phyloP scores from a whole-genome alignment of 345 rosid genomes.

The Ricinus communis region DNA sequence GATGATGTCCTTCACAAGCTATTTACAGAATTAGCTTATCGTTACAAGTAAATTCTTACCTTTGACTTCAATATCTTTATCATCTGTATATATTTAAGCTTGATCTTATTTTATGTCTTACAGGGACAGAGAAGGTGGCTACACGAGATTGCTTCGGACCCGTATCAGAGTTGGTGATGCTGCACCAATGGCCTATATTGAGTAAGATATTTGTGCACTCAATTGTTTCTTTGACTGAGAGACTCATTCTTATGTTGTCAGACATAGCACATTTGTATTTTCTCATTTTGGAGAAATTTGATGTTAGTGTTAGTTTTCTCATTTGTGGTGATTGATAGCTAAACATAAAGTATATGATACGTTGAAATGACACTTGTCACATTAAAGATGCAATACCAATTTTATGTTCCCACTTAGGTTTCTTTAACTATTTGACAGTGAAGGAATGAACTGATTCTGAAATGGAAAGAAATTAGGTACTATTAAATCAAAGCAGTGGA shows the following conservation, averaged over 20 bases:
- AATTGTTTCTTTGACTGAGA: background rate
- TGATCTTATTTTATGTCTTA: slow-evolving; percentile 15
- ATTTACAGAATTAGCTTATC: slow-evolving; percentile 78
- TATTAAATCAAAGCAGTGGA: background rate
- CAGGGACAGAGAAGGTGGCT: slow-evolving; percentile 95
- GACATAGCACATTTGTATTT: background rate
- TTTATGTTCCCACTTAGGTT: background rate
- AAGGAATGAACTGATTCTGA: background rate
- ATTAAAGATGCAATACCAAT: too few species aligned
- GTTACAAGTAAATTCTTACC: slow-evolving; percentile 61
- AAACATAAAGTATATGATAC: too few species aligned
- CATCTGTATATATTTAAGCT: slow-evolving; percentile 1
- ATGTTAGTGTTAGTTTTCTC: background rate
- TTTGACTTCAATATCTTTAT: background rate
- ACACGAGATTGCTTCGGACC: slow-evolving; percentile 82
- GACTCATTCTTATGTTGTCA: slow-evolving; percentile 1
- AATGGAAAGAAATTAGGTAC: background rate
- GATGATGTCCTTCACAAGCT: slow-evolving; percentile 93
- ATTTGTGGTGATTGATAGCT: background rate
- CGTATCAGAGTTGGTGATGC: slow-evolving; percentile 96
- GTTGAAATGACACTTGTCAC: background rate
- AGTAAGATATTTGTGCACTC: slow-evolving; percentile 46
- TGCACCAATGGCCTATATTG: slow-evolving; percentile 92
- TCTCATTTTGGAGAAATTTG: background rate
- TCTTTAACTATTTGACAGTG: background rate